These are phyloP conservation scores for Tarenaya hassleriana DNA, from an alignment of 345 rosid genomes.

Conservation along the genomic window DNA sequence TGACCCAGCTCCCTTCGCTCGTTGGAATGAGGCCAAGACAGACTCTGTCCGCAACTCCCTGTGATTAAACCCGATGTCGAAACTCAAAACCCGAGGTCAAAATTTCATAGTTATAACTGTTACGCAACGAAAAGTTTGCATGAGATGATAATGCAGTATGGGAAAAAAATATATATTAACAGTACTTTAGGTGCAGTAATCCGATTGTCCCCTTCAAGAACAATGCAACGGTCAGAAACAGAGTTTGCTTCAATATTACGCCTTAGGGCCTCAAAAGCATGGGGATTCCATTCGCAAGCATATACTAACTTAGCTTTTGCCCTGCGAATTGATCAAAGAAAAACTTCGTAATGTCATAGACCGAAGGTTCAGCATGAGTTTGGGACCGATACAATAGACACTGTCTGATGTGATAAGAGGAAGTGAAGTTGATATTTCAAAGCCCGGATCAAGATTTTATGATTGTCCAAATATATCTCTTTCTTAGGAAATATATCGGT, in stretches of 20 bases:
- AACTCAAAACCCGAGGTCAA: conserved; percentile 9
- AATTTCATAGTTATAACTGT: background rate
- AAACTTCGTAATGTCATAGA: no score
- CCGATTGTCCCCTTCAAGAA: conserved; percentile 84
- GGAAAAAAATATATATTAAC: no score
- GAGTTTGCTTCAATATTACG: conserved; percentile 61
- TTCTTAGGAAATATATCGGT: no score
- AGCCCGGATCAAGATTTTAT: no score
- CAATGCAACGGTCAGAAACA: conserved; percentile 65
- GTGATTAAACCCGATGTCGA: conserved; percentile 15
- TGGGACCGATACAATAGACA: no score
- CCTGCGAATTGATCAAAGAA: conserved; percentile 36
- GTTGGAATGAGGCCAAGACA: conserved; percentile 88
- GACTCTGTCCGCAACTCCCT: conserved; percentile 91
- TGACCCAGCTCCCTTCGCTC: conserved; percentile 83
- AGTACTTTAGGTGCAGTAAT: conserved; percentile 70
- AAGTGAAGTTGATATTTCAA: no score
- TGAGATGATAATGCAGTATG: no score
- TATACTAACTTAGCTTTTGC: conserved; percentile 76
- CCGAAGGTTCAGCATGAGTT: no score
- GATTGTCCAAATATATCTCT: background rate
- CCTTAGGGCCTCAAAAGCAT: conserved; percentile 76
- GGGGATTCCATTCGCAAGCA: conserved; percentile 96
- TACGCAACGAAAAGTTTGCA: background rate
- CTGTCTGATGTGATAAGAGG: conserved; percentile 8